Conservation (phyloP, 139 green algal species). For the Astrephomene gubernaculifera region DNA sequence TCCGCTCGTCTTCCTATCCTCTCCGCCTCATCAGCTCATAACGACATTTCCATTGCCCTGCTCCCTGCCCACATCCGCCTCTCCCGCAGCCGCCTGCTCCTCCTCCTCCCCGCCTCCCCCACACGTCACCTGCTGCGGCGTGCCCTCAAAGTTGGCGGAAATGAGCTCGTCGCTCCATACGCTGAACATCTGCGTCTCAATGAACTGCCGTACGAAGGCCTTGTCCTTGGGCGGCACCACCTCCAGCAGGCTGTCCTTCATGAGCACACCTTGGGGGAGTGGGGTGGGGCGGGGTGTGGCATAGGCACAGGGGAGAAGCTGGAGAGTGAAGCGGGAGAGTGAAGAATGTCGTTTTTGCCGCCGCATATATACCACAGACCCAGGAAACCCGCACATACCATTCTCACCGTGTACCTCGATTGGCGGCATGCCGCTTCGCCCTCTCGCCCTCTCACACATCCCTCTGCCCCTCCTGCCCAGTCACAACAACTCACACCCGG, state of each 20-base stretch:
- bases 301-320: neutral
- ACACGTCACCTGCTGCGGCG: neutral
- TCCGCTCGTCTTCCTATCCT: too few species aligned
- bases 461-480: neutral
- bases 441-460: neutral
- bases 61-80: too few species aligned
- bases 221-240: conserved; percentile 39
- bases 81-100: neutral
- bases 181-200: conserved; percentile 91
- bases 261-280: conserved; percentile 50
- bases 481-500: too few species aligned
- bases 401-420: too few species aligned
- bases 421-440: too few species aligned
- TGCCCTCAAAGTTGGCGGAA: conserved; percentile 47
- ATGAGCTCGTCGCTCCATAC: conserved; percentile 80
- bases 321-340: too few species aligned
- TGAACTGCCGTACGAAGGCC: conserved; percentile 84
- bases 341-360: too few species aligned
- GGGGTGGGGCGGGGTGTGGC: neutral
- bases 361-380: too few species aligned
- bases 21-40: too few species aligned
- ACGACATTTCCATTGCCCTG: too few species aligned
- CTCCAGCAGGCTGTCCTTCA: conserved; percentile 53
- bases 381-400: too few species aligned
- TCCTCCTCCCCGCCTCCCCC: neutral